Evolutionary conservation across 345 rosid species (phyloP), one percentile per base, ranked within the genome.

Genomic region (Gynandropsis gynandra): DNA sequence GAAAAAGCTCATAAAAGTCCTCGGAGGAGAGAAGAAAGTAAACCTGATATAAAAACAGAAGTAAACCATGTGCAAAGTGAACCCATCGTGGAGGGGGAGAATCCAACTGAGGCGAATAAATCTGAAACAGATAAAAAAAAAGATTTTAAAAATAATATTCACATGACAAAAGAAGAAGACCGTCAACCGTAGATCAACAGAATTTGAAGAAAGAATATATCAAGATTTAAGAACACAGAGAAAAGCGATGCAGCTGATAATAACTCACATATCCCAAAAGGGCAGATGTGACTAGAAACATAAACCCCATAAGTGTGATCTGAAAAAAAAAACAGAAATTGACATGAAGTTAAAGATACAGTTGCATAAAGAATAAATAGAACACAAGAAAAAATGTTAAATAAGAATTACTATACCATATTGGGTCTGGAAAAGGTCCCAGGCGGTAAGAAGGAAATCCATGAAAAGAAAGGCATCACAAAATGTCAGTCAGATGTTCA

Each of bases 71-170:
- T 0, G 89, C 93, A 37, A 92, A 81, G 70, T 82, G 84, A 74
- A 92, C 96, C 98, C 98, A 92, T 66, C 97, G 79, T 17, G 98
- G 98, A 15, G 98, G 95, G 47, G 95, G 70, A 33, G 93, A 76
- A 72, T 92, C 96, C 76, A 92, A 67, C 34, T 63, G 69, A n/a
- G 69, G 69, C 53, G 73, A 69, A 58, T 63, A 63, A 47, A 53
- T 69, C 73, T 69, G 44, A 42, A 19, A 58, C 21, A 58, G 37
- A 29, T 39, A 53, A 38, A 61, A 10, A 42, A 67, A 40, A 58
- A 8, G 10, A 24, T 40, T 54, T 15, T 52, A 4, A 24, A 52
- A 51, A 51, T 7, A 16, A 50, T 16, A 49, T 10, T 13, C 16
- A 21, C 24, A 45, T 1, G 31, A 17, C 42, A 12, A 57, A 36